These are phyloP conservation scores for Septoria linicola DNA, from an alignment of 2,329 filamentous ascomycete species.

Conservation along the genomic window DNA sequence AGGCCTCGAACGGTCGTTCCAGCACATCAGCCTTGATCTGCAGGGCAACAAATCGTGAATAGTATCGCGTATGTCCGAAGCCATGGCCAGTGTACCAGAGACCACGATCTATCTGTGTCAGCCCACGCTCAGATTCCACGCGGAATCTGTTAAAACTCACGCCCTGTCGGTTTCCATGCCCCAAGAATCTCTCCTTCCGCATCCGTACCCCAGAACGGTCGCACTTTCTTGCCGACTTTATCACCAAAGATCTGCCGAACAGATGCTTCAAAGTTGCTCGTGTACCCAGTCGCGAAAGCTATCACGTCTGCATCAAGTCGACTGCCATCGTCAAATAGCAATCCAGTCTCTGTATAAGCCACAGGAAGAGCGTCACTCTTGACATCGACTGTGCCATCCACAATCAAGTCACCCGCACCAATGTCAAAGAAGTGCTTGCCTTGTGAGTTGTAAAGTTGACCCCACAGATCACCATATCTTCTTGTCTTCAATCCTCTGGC, in stretches of 20 bases:
- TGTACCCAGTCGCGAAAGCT: slow-evolving; percentile 49
- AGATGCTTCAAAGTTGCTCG: slow-evolving; percentile 41
- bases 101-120: slow-evolving; percentile 33
- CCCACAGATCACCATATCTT: slow-evolving; percentile 38
- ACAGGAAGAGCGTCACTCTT: slow-evolving; percentile 41
- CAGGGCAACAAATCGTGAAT: slow-evolving; percentile 46
- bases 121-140: too few relatives aligned
- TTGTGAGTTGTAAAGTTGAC: slow-evolving; percentile 42
- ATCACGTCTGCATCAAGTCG: slow-evolving; percentile 46
- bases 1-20: slow-evolving; percentile 18
- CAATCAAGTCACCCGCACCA: slow-evolving; percentile 44
- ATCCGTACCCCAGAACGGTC: slow-evolving; percentile 49
- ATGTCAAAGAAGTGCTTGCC: slow-evolving; percentile 51
- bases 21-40: slow-evolving; percentile 44
- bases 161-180: slow-evolving; percentile 41
- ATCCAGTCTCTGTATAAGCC: slow-evolving; percentile 41
- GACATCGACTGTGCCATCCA: slow-evolving; percentile 47
- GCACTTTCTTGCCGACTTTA: slow-evolving; percentile 40
- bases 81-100: slow-evolving; percentile 50
- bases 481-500: slow-evolving; percentile 44
- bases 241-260: slow-evolving; percentile 42
- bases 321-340: slow-evolving; percentile 45
- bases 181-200: slow-evolving; percentile 49
- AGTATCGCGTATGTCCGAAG: slow-evolving; percentile 49
- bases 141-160: slow-evolving; percentile 36